Percentiles rank a stretch among this genome's conserved stretches.
Evolutionary conservation across 1,284 basidiomycete species (phyloP).

Genomic region (Apiotrichum veenhuisii): DNA sequence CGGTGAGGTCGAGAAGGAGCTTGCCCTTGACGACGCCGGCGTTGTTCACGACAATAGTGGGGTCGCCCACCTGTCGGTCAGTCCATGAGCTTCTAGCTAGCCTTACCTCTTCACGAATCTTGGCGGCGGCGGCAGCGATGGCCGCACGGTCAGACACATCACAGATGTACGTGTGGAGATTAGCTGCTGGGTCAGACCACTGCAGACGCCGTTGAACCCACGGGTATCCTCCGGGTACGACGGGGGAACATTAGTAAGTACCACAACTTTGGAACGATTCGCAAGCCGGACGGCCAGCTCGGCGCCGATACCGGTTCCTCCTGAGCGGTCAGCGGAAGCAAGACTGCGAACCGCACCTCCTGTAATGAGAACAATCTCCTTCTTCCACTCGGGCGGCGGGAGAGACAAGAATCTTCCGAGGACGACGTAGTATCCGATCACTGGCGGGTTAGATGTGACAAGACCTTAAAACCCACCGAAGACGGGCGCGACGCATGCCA

Average conservation of each 20-base stretch:
- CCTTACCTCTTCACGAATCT: conserved; percentile 68
- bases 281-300: conserved; percentile 78
- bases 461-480: background rate
- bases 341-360: conserved; percentile 61
- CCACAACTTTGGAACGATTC: conserved; percentile 72
- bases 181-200: conserved; percentile 51
- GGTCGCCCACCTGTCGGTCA: conserved; percentile 70
- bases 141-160: conserved; percentile 83
- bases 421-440: background rate
- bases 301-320: conserved; percentile 82
- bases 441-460: background rate
- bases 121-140: conserved; percentile 66
- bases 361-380: conserved; percentile 82
- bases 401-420: background rate
- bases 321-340: conserved; percentile 49
- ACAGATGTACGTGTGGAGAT: conserved; percentile 66
- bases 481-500: background rate
- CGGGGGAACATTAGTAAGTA: conserved; percentile 72
- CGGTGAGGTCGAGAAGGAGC: conserved; percentile 69
- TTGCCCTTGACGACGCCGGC: conserved; percentile 94
- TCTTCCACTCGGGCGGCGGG: conserved; percentile 57
- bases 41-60: conserved; percentile 90
- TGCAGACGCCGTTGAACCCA: background rate
- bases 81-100: background rate
- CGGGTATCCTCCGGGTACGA: conserved; percentile 26